Conservation (phyloP, 1,284 basidiomycete genomes). For the Tetrapyrgos nigripes region DNA sequence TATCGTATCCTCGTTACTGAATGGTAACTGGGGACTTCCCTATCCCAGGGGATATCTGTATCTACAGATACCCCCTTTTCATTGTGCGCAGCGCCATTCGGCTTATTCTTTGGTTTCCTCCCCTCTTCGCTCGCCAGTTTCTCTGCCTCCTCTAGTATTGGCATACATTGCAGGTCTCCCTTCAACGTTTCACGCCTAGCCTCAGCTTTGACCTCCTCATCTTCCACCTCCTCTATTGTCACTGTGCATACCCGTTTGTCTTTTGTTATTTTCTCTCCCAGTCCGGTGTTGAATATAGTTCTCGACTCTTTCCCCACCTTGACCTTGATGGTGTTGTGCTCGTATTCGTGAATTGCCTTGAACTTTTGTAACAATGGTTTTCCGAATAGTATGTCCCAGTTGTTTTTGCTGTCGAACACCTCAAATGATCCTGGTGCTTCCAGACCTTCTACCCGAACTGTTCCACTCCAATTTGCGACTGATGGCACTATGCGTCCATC, state of each 20-base stretch:
- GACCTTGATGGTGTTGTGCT: constrained; percentile 19
- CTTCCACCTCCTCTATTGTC: constrained; percentile 3
- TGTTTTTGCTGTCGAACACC: constrained; percentile 36
- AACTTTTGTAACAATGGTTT: constrained; percentile 35
- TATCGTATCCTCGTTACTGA: not conserved
- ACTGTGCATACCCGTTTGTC: not conserved
- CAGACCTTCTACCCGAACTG: constrained; percentile 21
- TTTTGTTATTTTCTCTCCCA: not conserved
- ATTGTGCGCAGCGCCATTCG: too few species aligned
- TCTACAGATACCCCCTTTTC: too few species aligned
- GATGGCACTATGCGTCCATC: constrained; percentile 33
- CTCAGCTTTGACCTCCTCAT: not conserved
- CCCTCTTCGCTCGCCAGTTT: not conserved
- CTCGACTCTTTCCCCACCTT: not conserved
- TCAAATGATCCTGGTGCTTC: constrained; percentile 29
- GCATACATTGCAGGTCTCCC: too few species aligned
- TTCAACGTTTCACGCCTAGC: too few species aligned
- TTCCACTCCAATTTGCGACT: constrained; percentile 31
- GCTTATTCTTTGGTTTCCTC: not conserved
- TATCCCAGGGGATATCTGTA: too few species aligned
- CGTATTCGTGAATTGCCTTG: constrained; percentile 32
- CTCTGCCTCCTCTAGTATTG: not conserved
- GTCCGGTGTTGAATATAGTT: constrained; percentile 5
- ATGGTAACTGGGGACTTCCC: too few species aligned
- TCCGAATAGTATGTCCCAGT: constrained; percentile 39